Evolutionary conservation across 345 rosid genomes (phyloP).

Genomic region (Arabidopsis thaliana): TAIR10.1 NC_003074.8:3907501-3908000

Average conservation of each 20-base stretch:
- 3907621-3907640: conserved; percentile 4
- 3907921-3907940: conserved; percentile 99
- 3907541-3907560: conserved; percentile 16
- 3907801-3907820: conserved; percentile 85
- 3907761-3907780: conserved; percentile 73
- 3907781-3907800: conserved; percentile 89
- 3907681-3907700: conserved; percentile 24
- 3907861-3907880: conserved; percentile 82
- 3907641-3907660: background rate
- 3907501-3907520: conserved; percentile 18
- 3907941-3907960: conserved; percentile 96
- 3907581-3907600: conserved; percentile 22
- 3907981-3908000: conserved; percentile 77
- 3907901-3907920: conserved; percentile 91
- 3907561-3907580: background rate
- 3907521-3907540: conserved; percentile 14
- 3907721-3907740: conserved; percentile 88
- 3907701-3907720: conserved; percentile 51
- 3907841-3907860: conserved; percentile 64
- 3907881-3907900: conserved; percentile 86
- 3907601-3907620: background rate
- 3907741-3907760: conserved; percentile 87
- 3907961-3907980: conserved; percentile 95
- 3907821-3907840: conserved; percentile 83
- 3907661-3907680: conserved; percentile 5